Conservation (phyloP, 176 grass and related monocot genomes). For the Lolium rigidum region DNA sequence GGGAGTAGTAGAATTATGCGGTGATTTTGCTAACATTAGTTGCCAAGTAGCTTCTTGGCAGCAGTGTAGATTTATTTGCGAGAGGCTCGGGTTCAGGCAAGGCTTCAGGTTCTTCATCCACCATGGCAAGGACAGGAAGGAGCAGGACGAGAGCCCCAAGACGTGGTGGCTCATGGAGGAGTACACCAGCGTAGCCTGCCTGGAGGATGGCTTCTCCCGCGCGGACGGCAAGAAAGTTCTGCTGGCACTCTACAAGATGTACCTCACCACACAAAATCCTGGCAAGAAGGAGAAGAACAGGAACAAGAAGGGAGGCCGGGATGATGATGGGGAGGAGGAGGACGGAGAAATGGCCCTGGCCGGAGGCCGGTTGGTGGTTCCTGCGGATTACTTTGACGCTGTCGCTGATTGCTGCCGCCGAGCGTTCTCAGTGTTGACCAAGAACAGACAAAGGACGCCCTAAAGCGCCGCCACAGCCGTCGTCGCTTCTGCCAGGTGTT, state of each 20-base stretch:
- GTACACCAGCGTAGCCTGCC: background rate
- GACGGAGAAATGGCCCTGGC: background rate
- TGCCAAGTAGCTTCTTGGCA: too few species aligned
- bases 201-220: background rate
- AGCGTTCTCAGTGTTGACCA: background rate
- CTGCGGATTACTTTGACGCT: background rate
- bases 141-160: background rate
- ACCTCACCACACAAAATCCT: background rate
- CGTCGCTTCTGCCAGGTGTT: background rate
- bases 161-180: constrained; percentile 50
- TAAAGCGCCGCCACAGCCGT: too few species aligned
- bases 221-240: background rate
- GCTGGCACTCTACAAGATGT: constrained; percentile 29
- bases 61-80: too few species aligned
- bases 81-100: background rate
- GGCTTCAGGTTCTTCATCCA: constrained; percentile 13
- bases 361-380: background rate
- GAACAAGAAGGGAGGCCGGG: background rate
- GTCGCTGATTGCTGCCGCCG: background rate
- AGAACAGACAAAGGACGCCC: background rate
- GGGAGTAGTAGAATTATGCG: too few species aligned
- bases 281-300: background rate
- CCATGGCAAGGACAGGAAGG: background rate
- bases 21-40: too few species aligned
- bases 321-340: background rate